Evolutionary conservation across 2,329 filamentous ascomycete species (phyloP).

Genomic region (Fusarium verticillioides): DNA sequence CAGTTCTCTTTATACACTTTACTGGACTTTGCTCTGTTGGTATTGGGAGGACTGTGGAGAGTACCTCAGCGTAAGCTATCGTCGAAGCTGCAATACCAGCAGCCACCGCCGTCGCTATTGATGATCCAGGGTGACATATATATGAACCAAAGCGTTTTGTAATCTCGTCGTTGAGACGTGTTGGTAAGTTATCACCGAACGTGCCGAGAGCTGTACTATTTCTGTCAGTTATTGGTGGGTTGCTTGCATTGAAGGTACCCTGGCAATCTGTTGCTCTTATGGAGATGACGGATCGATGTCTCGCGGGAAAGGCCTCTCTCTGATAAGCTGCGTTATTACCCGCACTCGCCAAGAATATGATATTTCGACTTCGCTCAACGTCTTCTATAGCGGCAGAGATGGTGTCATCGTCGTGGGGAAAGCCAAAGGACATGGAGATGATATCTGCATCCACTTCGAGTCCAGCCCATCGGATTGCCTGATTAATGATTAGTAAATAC

Average conservation of each 20-base stretch:
- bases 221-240: rapidly evolving
- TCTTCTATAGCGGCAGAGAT: not conserved
- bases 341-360: not conserved
- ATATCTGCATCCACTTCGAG: rapidly evolving
- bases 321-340: not conserved
- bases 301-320: not conserved
- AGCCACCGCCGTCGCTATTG: not conserved
- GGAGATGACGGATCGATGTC: not conserved
- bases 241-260: rapidly evolving
- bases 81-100: not conserved
- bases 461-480: not conserved
- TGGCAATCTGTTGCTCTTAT: not conserved
- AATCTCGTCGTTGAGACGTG: rapidly evolving
- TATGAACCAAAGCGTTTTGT: rapidly evolving
- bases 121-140: not conserved
- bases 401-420: rapidly evolving
- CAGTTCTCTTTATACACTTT: not conserved
- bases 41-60: not conserved
- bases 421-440: not conserved
- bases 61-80: not conserved
- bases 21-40: not conserved
- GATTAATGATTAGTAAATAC: no score
- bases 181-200: not conserved
- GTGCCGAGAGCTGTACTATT: rapidly evolving
- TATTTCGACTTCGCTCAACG: rapidly evolving